Evolutionary conservation across 2,329 filamentous ascomycete species (phyloP).

Genomic region (Fusarium musae): DNA sequence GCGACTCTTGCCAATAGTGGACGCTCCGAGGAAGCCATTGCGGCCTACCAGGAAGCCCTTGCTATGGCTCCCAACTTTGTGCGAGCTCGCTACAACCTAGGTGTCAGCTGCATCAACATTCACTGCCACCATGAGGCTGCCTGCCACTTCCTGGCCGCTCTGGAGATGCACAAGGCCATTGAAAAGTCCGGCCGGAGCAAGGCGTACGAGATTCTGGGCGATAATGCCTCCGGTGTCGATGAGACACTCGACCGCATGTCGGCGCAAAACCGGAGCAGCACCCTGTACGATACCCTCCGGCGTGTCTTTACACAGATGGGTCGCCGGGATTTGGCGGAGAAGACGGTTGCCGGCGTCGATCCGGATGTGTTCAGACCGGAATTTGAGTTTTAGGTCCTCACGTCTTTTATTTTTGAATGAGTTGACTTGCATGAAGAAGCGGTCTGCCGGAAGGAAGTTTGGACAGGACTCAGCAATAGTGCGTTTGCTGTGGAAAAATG

Average conservation of each 20-base stretch:
- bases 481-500: slow-evolving; percentile 4
- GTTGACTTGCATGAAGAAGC: slow-evolving; percentile 7
- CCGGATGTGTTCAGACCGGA: slow-evolving; percentile 88
- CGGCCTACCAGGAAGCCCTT: slow-evolving; percentile 93
- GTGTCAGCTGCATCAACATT: slow-evolving; percentile 97
- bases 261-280: slow-evolving; percentile 95
- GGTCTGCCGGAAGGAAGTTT: not conserved
- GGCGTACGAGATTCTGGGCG: slow-evolving; percentile 82
- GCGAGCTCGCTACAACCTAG: slow-evolving; percentile 94
- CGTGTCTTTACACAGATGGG: slow-evolving; percentile 98
- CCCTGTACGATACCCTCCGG: slow-evolving; percentile 92
- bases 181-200: slow-evolving; percentile 86
- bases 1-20: slow-evolving; percentile 96
- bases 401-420: not conserved
- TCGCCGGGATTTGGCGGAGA: slow-evolving; percentile 84
- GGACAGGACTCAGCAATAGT: not conserved
- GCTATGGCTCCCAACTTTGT: slow-evolving; percentile 95
- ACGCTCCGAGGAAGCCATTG: slow-evolving; percentile 93
- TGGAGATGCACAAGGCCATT: slow-evolving; percentile 95
- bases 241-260: slow-evolving; percentile 87
- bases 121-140: slow-evolving; percentile 94
- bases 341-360: slow-evolving; percentile 90
- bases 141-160: slow-evolving; percentile 87
- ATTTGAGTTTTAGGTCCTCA: slow-evolving; percentile 76
- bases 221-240: slow-evolving; percentile 63